phyloP scores from a whole-genome alignment of 2,329 filamentous ascomycete genomes.

The Ceratocystis destructans region DNA sequence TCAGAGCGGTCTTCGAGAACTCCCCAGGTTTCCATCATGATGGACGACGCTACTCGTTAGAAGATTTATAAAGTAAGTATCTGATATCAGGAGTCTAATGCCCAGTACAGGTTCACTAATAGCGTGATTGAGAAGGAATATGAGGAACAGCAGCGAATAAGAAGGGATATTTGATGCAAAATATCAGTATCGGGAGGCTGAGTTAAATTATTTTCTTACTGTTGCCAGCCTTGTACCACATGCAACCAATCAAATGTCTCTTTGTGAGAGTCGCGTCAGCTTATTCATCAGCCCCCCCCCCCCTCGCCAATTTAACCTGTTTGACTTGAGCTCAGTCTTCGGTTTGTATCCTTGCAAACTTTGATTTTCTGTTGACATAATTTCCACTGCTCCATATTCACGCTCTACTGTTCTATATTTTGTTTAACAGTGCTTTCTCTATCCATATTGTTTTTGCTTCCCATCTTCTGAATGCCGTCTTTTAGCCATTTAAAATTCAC shows the following conservation, averaged over 20 bases:
- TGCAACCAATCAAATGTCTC: background rate
- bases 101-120: too few relatives aligned
- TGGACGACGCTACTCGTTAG: background rate
- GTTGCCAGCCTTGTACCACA: background rate
- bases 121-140: background rate
- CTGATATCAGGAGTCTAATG: too few relatives aligned
- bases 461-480: background rate
- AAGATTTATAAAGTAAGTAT: background rate
- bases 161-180: background rate
- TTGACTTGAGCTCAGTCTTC: background rate
- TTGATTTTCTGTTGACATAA: constrained; percentile 2
- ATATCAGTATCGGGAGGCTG: background rate
- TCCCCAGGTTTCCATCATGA: constrained; percentile 40
- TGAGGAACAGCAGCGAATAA: background rate
- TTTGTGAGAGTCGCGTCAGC: background rate
- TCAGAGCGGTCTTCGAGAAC: constrained; percentile 63
- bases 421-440: background rate
- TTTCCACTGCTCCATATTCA: background rate
- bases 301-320: background rate
- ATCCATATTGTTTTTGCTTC: background rate
- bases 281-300: background rate
- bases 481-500: background rate
- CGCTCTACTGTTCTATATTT: background rate
- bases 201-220: background rate
- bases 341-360: background rate